phyloP scores from a whole-genome alignment of 139 green algal genomes.

The Microglena sp. region DNA sequence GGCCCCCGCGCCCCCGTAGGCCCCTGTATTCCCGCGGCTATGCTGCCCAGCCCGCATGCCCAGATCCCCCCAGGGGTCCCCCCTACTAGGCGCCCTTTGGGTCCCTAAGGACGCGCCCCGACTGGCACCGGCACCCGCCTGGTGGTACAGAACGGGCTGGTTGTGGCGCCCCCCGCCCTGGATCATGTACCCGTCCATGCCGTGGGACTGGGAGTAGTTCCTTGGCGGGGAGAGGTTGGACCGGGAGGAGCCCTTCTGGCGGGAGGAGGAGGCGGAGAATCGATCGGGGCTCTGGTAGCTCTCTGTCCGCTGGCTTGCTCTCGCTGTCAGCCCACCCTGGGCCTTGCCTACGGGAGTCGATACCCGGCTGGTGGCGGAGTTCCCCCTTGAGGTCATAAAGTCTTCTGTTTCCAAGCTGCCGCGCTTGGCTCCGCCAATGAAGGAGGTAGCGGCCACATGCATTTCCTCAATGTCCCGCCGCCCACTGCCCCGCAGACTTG shows the following conservation, averaged over 20 bases:
- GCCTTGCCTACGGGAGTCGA: no score
- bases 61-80: slow-evolving; percentile 8
- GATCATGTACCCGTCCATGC: slow-evolving; percentile 8
- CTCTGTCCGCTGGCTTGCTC: slow-evolving; percentile 2
- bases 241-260: no score
- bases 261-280: slow-evolving; percentile 13
- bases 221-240: no score
- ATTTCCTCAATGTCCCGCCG: slow-evolving; percentile 45
- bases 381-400: not conserved
- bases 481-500: slow-evolving; percentile 36
- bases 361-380: not conserved
- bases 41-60: no score
- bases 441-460: slow-evolving; percentile 31
- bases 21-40: no score
- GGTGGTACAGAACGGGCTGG: slow-evolving; percentile 29
- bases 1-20: no score
- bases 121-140: no score
- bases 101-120: not conserved
- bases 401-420: no score
- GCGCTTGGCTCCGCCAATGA: no score
- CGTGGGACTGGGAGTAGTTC: not conserved
- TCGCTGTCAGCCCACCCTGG: slow-evolving; percentile 2
- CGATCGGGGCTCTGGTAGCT: slow-evolving; percentile 14
- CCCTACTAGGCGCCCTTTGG: slow-evolving; percentile 15
- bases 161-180: not conserved